A percentile compares a stretch with the other conserved stretches of the same genome.
phyloP scores from a whole-genome alignment of 306 rosid species.

The Alnus glutinosa region DNA sequence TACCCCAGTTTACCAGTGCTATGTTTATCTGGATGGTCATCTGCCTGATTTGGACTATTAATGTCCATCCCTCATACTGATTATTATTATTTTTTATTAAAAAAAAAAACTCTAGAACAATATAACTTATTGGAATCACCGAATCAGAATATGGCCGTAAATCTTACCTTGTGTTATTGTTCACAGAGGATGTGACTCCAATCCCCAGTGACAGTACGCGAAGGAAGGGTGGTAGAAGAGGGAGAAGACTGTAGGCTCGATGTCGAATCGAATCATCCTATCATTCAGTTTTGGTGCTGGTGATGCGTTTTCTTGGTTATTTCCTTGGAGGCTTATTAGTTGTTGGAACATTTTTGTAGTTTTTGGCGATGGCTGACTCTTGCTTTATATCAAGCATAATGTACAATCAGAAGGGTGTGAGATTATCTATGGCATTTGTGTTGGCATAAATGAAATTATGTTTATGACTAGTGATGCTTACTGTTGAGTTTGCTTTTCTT shows the following conservation, averaged over 20 bases:
- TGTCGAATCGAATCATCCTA: not conserved
- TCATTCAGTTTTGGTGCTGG: not conserved
- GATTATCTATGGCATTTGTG: not conserved
- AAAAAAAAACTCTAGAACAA: not conserved
- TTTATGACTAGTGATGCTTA: not conserved
- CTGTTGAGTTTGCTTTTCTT: not conserved
- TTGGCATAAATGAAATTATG: not conserved
- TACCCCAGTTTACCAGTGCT: not conserved
- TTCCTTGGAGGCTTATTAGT: not conserved
- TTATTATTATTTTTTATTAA: too few relatives aligned
- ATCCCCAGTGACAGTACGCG: conserved; percentile 11
- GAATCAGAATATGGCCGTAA: not conserved
- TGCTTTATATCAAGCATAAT: not conserved
- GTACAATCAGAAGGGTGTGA: conserved; percentile 2
- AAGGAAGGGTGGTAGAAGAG: conserved; percentile 18
- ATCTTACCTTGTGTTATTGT: not conserved
- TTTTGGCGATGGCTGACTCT: not conserved
- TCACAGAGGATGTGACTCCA: conserved; percentile 12
- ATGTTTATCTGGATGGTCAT: not conserved
- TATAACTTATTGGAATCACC: not conserved
- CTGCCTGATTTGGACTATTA: not conserved
- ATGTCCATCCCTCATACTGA: not conserved
- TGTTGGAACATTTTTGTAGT: not conserved
- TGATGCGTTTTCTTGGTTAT: not conserved
- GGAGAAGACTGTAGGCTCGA: conserved; percentile 1